A percentile compares a stretch with the other conserved stretches of the same genome.
Evolutionary conservation across 352 stramenopile species (phyloP).

Genomic region (Globisporangium cederbergense): DNA sequence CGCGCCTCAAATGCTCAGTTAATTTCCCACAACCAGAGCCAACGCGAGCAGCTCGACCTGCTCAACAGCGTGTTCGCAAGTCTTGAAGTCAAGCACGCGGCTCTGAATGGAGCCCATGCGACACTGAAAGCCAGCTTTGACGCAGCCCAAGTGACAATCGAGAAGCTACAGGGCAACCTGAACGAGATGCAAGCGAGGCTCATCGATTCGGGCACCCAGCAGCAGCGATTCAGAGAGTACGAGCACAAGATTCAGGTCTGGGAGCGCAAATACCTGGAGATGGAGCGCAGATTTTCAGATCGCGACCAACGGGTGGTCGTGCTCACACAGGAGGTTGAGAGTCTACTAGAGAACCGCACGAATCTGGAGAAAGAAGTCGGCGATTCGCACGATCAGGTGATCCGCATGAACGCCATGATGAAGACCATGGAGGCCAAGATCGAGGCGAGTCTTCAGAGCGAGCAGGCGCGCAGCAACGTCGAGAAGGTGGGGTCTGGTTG

Average conservation of each 20-base stretch:
- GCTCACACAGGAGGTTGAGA: conserved; percentile 20
- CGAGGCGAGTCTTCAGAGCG: conserved; percentile 28
- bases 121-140: conserved; percentile 30
- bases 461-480: conserved; percentile 12
- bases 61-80: conserved; percentile 34
- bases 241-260: conserved; percentile 39
- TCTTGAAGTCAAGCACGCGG: conserved; percentile 36
- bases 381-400: conserved; percentile 42
- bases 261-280: conserved; percentile 29
- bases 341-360: conserved; percentile 22
- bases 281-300: conserved; percentile 25
- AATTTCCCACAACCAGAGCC: conserved; percentile 21
- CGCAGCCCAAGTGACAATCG: conserved; percentile 28
- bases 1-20: conserved; percentile 30
- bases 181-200: conserved; percentile 29
- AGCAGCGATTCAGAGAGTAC: conserved; percentile 31
- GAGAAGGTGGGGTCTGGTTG: conserved; percentile 7
- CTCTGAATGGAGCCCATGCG: conserved; percentile 26
- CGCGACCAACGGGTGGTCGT: conserved; percentile 25
- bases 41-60: conserved; percentile 33
- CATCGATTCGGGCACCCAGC: conserved; percentile 16
- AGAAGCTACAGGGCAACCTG: conserved; percentile 28
- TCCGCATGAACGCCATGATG: conserved; percentile 37
- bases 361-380: conserved; percentile 35
- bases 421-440: conserved; percentile 45